Base-by-base conservation (phyloP, 495 filamentous ascomycete species). In the Evernia prunastri region DNA sequence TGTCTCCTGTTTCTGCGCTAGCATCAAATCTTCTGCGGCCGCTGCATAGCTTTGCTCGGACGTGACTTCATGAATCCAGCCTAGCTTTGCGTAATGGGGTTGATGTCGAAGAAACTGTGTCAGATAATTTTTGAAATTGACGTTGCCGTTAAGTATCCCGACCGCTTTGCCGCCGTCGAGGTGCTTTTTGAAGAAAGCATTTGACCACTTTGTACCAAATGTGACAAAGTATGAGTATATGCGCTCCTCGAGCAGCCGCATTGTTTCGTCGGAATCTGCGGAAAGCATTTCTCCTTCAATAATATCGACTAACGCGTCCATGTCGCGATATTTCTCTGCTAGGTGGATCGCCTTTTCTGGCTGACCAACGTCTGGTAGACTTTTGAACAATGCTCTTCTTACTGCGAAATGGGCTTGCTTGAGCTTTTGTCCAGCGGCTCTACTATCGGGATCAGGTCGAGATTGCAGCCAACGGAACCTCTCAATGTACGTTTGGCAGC, bases 31-130 rank as follows among this genome's bases (percentile, higher is more conserved):
- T 36, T 82, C 73, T 13, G 86, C 86, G 18, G 93, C 92, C 63
- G 79, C 79, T 39, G 81, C 77, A 66, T 89, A 93, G 59, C 94
- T 83, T 60, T 85, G 79, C 71, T 91, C 87, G 27, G 83, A 79
- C 59, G 82, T 75, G 25, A 96, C 84, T 69, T 96, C 92, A 73
- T 97, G 93, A 74, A 98, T 93, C 94, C 94, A 98, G 45, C 87
- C 81, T n/a, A 97, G 73, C 68, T 89, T 89, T 45, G 86, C 84
- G 54, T 89, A 86, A 66, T 84, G 75, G 13, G 84, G 82, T 66
- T 86, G 80, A 35, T 79, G 83, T 37, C 88, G 84, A 53, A 97
- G 78, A 70, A 90, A 97, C 37, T 77, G 78, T 15, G 91, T 96
- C 29, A 91, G 77, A 66, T 84, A 85, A 36, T 77, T 72, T 71